Percentiles rank a stretch among this genome's conserved stretches.
Conservation (phyloP, 352 stramenopile genomes). For the Phytophthora tubulina region DNA sequence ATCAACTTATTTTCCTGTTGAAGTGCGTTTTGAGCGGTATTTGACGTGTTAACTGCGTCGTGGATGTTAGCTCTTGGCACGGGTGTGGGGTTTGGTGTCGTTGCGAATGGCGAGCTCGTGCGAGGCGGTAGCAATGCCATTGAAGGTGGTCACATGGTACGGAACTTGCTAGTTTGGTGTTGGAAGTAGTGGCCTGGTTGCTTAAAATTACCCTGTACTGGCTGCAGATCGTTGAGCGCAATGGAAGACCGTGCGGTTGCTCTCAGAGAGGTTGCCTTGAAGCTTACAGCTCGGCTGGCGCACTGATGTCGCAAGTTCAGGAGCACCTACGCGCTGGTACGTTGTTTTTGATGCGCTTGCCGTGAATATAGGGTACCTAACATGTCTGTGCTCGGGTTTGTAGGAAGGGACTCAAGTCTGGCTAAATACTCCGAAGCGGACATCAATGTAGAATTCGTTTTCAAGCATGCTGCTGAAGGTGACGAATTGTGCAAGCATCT, state of each 20-base stretch:
- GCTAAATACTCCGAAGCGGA: conserved; percentile 46
- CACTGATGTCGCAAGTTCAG: conserved; percentile 70
- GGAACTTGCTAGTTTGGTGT: not conserved
- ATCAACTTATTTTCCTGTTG: not conserved
- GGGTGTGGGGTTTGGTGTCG: conserved; percentile 74
- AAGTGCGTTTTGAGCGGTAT: not conserved
- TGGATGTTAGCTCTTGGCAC: conserved; percentile 69
- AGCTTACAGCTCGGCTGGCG: conserved; percentile 78
- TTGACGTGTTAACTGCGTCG: conserved; percentile 4
- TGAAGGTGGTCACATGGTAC: conserved; percentile 85
- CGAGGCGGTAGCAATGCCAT: conserved; percentile 72
- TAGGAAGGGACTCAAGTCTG: conserved; percentile 62
- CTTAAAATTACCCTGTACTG: not conserved
- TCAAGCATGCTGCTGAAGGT: conserved; percentile 69
- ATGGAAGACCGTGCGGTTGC: conserved; percentile 78
- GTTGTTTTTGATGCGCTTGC: not conserved
- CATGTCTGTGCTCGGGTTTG: conserved; percentile 3
- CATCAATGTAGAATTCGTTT: conserved; percentile 83
- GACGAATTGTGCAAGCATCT: conserved; percentile 76
- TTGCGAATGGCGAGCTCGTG: conserved; percentile 75
- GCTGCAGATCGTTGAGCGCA: conserved; percentile 84
- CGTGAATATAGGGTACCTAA: not conserved
- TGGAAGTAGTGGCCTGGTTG: conserved; percentile 1
- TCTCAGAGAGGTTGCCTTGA: conserved; percentile 82
- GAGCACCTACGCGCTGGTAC: conserved; percentile 69